Percentiles rank a stretch among this genome's conserved stretches.
These are phyloP conservation scores for Lyophyllum atratum DNA, from an alignment of 768 basidiomycete species.

Conservation along the genomic window DNA sequence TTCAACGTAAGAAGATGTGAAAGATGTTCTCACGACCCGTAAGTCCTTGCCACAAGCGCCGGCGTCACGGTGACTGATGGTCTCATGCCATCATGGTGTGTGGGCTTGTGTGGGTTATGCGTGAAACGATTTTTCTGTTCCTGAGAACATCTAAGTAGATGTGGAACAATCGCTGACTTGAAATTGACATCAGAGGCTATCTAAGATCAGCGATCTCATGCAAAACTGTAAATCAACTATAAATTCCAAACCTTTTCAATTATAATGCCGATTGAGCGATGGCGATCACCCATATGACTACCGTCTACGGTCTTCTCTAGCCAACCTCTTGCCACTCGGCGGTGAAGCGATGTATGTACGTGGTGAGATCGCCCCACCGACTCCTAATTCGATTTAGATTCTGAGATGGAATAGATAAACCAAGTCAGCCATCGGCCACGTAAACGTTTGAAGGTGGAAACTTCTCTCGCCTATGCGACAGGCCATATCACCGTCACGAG, in stretches of 20 bases:
- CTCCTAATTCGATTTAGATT: conserved; percentile 3
- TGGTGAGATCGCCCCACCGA: background rate
- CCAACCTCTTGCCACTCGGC: background rate
- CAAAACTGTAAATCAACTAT: conserved; percentile 37
- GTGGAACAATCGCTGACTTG: conserved; percentile 35
- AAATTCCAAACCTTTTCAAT: conserved; percentile 26
- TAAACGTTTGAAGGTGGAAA: background rate
- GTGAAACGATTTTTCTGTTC: conserved; percentile 26
- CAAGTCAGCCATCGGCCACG: background rate
- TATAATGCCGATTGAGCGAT: conserved; percentile 15
- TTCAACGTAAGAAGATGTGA: conserved; percentile 39
- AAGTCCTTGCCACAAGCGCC: conserved; percentile 28
- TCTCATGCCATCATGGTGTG: conserved; percentile 41
- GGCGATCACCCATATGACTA: conserved; percentile 2
- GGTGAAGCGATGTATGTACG: background rate
- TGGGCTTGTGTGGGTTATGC: conserved; percentile 37
- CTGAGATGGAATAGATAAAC: background rate
- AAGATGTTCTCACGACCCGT: conserved; percentile 38
- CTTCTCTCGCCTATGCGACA: background rate
- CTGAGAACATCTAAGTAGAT: conserved; percentile 14
- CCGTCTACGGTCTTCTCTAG: background rate
- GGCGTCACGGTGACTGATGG: conserved; percentile 22
- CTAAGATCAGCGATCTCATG: conserved; percentile 39
- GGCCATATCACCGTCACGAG: background rate
- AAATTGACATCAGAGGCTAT: conserved; percentile 37